These are phyloP conservation scores for Hericium coralloides DNA, from an alignment of 768 basidiomycete genomes.

Conservation along the genomic window DNA sequence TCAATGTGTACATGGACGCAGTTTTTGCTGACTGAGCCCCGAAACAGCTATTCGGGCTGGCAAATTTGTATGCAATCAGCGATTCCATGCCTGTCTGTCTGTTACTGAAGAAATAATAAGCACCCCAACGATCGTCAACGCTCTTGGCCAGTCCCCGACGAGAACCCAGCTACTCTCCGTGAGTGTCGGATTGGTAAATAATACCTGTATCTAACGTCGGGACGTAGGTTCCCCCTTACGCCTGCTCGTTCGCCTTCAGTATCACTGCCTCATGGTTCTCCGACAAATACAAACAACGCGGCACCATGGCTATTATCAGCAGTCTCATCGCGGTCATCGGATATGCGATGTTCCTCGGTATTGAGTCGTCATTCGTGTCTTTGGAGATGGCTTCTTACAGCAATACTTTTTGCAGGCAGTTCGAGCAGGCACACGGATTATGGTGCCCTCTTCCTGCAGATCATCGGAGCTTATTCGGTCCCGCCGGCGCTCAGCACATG, in stretches of 20 bases:
- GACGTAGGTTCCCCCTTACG: constrained; percentile 22
- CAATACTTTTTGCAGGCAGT: constrained; percentile 5
- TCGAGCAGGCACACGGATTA: constrained; percentile 15
- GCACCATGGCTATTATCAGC: constrained; percentile 7
- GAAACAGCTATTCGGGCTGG: constrained; percentile 17
- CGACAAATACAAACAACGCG: constrained; percentile 12
- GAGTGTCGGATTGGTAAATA: neutral
- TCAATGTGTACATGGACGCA: no score
- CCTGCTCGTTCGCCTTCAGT: constrained; percentile 18
- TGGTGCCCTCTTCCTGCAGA: constrained; percentile 22
- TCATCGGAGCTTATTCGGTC: constrained; percentile 20
- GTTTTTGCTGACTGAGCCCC: neutral
- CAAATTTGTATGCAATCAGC: constrained; percentile 15
- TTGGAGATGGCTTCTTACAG: neutral
- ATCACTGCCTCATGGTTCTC: constrained; percentile 10
- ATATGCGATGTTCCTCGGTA: constrained; percentile 12
- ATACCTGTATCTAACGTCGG: neutral
- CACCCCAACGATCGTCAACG: constrained; percentile 19
- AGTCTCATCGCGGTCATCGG: constrained; percentile 9
- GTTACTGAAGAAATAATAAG: constrained; percentile 6
- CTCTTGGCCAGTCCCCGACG: constrained; percentile 21
- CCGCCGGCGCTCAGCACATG: constrained; percentile 20
- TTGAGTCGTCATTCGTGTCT: neutral
- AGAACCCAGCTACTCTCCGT: constrained; percentile 22
- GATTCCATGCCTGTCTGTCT: neutral